Percentiles rank a stretch among this genome's conserved stretches.
phyloP scores from a whole-genome alignment of 169 alveolate species.

The Toxoplasma gondii region DNA sequence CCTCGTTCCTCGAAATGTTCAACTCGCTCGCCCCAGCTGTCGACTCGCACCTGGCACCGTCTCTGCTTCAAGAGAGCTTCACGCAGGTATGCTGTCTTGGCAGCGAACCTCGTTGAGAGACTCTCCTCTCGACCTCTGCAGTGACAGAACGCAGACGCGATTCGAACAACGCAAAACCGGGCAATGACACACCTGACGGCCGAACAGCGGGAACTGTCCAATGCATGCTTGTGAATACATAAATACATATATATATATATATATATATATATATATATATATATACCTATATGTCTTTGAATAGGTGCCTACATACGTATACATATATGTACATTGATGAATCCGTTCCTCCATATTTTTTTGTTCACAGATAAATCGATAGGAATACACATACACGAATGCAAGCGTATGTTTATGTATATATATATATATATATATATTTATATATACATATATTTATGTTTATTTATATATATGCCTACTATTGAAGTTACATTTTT shows the following conservation, averaged over 20 bases:
- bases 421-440: neutral
- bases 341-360: no score
- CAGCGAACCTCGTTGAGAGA: neutral
- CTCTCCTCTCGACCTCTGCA: no score
- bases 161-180: no score
- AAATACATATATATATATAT: neutral
- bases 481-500: neutral
- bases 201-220: neutral
- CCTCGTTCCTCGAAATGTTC: neutral
- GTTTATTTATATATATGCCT: neutral
- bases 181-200: neutral
- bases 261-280: no score
- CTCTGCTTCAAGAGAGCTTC: conserved; percentile 30
- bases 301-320: no score
- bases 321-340: no score
- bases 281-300: no score
- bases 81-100: neutral
- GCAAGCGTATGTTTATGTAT: neutral
- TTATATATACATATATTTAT: neutral
- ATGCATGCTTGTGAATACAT: neutral
- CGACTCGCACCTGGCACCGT: conserved; percentile 15
- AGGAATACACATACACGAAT: neutral
- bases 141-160: no score
- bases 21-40: conserved; percentile 15
- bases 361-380: no score